These are phyloP conservation scores for Scheffersomyces ergatensis DNA, from an alignment of 805 yeast genomes.

Conservation along the genomic window DNA sequence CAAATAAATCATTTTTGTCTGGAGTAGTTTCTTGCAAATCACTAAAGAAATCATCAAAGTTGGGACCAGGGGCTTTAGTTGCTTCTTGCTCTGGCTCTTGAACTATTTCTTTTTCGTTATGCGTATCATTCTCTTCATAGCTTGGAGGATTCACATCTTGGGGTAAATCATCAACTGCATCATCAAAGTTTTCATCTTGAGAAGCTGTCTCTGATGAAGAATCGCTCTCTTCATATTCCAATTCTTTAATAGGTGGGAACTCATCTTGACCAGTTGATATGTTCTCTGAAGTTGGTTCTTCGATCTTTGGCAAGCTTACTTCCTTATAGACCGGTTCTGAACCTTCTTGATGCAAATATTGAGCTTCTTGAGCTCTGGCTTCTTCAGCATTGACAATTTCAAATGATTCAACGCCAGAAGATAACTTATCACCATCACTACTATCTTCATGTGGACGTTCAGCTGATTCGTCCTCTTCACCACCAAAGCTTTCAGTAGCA, in stretches of 20 bases:
- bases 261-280: constrained; percentile 29
- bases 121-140: constrained; percentile 11
- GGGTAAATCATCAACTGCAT: constrained; percentile 30
- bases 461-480: constrained; percentile 4
- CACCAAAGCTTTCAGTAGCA: constrained; percentile 12
- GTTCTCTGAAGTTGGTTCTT: constrained; percentile 3
- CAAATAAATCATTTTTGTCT: constrained; percentile 22
- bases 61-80: not conserved
- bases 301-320: not conserved
- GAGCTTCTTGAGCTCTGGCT: constrained; percentile 15
- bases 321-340: not conserved
- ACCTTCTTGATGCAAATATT: not conserved
- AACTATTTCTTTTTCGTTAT: not conserved
- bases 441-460: constrained; percentile 14
- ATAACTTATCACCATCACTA: constrained; percentile 36
- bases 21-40: constrained; percentile 34
- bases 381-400: constrained; percentile 54
- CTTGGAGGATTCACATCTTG: not conserved
- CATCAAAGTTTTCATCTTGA: constrained; percentile 34
- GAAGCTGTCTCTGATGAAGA: constrained; percentile 39
- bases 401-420: constrained; percentile 51
- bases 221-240: constrained; percentile 52
- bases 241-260: constrained; percentile 62
- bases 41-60: constrained; percentile 30
- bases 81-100: constrained; percentile 1